phyloP scores from a whole-genome alignment of 306 rosid species.

The Oxytropis ochrocephala region DNA sequence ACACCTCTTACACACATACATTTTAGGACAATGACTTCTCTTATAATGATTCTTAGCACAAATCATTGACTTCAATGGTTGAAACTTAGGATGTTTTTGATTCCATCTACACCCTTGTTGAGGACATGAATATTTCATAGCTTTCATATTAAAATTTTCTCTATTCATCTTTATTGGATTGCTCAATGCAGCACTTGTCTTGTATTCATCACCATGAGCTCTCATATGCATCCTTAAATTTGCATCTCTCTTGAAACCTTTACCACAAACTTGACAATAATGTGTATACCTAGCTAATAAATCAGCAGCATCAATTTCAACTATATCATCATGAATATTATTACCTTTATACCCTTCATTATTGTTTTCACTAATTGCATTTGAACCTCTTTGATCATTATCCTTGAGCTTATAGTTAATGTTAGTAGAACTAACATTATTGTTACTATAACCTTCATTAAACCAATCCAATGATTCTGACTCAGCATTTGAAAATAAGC shows the following conservation, averaged over 20 bases:
- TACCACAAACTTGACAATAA: conserved; percentile 83
- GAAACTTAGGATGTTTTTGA: conserved; percentile 66
- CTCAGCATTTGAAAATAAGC: conserved; percentile 28
- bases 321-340: conserved; percentile 23
- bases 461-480: conserved; percentile 42
- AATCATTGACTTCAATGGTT: conserved; percentile 84
- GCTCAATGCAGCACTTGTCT: conserved; percentile 63
- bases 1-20: conserved; percentile 91
- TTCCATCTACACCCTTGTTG: conserved; percentile 95
- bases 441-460: conserved; percentile 29
- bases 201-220: conserved; percentile 93
- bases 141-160: conserved; percentile 18
- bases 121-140: conserved; percentile 81
- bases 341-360: conserved; percentile 11
- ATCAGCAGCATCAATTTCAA: conserved; percentile 63
- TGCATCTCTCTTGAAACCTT: conserved; percentile 89
- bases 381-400: conserved; percentile 13
- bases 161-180: conserved; percentile 49
- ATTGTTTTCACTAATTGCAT: conserved; percentile 26
- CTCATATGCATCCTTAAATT: conserved; percentile 98
- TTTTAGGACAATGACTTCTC: conserved; percentile 92
- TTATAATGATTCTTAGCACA: conserved; percentile 93
- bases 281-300: conserved; percentile 90
- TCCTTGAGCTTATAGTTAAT: conserved; percentile 14
- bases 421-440: background rate